Evolutionary conservation across 768 basidiomycete genomes (phyloP).

Genomic region (Daedaleopsis sinensis): DNA sequence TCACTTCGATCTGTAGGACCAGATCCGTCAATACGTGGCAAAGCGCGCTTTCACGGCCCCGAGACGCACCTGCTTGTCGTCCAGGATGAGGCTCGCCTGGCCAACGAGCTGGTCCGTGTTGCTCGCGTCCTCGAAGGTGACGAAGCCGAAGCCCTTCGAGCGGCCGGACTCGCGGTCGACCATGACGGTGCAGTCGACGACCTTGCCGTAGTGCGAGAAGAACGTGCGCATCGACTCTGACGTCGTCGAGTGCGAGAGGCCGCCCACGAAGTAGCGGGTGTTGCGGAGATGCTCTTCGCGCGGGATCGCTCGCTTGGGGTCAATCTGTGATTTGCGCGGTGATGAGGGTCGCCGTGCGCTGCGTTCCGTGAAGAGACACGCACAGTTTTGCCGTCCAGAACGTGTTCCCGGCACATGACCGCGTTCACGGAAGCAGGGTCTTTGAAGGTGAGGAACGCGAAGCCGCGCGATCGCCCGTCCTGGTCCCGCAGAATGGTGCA

Average conservation of each 20-base stretch:
- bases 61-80: constrained; percentile 82
- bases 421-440: constrained; percentile 89
- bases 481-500: constrained; percentile 98
- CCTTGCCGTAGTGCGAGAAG: constrained; percentile 90
- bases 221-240: constrained; percentile 91
- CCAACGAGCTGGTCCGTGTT: constrained; percentile 81
- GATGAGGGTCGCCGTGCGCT: neutral
- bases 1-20: constrained; percentile 82
- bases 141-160: constrained; percentile 96
- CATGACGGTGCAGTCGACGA: constrained; percentile 98
- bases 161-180: constrained; percentile 91
- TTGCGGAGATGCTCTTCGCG: constrained; percentile 91
- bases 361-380: constrained; percentile 31
- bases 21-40: neutral
- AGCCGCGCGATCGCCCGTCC: constrained; percentile 90
- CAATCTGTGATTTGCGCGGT: constrained; percentile 62
- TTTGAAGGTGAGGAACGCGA: constrained; percentile 95
- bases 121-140: constrained; percentile 88
- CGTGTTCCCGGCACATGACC: constrained; percentile 92
- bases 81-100: constrained; percentile 83
- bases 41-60: neutral
- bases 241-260: constrained; percentile 86
- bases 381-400: constrained; percentile 95
- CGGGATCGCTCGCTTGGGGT: constrained; percentile 97
- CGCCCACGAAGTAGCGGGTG: constrained; percentile 94